A percentile compares a stretch with the other conserved stretches of the same genome.
phyloP scores from a whole-genome alignment of 2,329 filamentous ascomycete species.

The Daldinia eschscholtzii region DNA sequence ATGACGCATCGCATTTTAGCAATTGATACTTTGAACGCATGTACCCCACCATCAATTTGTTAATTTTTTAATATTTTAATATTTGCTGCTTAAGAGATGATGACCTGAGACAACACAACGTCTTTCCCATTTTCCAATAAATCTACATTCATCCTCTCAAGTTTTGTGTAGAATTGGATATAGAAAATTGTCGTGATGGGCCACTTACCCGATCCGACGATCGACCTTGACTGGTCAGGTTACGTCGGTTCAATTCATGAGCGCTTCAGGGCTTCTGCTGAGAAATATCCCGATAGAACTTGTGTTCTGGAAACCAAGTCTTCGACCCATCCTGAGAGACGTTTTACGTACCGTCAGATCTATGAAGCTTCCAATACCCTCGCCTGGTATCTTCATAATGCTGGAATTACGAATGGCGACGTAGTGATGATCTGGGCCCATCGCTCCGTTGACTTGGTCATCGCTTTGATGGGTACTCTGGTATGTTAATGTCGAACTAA shows the following conservation, averaged over 20 bases:
- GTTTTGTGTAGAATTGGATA: constrained; percentile 4
- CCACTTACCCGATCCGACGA: constrained; percentile 72
- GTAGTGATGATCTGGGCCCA: constrained; percentile 95
- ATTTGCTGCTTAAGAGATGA: background rate
- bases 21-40: constrained; percentile 14
- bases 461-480: constrained; percentile 82
- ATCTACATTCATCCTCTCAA: background rate
- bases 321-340: constrained; percentile 65
- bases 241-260: constrained; percentile 78
- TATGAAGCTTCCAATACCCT: constrained; percentile 85
- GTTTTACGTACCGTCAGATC: constrained; percentile 88
- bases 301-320: constrained; percentile 65
- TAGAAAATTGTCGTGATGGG: constrained; percentile 42
- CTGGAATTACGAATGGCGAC: constrained; percentile 81
- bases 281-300: constrained; percentile 71
- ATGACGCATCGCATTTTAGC: constrained; percentile 8
- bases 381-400: constrained; percentile 80
- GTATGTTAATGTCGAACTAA: constrained; percentile 53
- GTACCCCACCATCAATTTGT: constrained; percentile 22
- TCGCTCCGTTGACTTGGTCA: constrained; percentile 75
- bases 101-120: background rate
- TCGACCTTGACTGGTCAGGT: constrained; percentile 75
- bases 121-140: background rate
- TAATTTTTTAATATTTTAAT: constrained; percentile 18
- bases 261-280: constrained; percentile 75